These are phyloP conservation scores for Dactylellina parvicollis DNA, from an alignment of 2,329 filamentous ascomycete species.

Conservation along the genomic window DNA sequence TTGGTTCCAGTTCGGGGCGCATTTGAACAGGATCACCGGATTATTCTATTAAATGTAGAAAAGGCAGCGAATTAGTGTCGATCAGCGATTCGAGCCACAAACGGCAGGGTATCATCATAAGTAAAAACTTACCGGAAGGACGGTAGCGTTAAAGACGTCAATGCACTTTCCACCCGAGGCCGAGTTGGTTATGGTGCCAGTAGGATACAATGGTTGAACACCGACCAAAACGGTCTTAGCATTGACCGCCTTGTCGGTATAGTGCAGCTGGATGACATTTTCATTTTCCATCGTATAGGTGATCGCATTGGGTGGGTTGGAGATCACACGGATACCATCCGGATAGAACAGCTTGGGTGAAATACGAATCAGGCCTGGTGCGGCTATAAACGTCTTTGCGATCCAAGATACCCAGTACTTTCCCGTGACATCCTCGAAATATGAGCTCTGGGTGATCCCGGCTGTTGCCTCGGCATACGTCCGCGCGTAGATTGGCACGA, in stretches of 20 bases:
- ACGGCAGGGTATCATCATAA: not conserved
- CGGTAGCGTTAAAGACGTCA: conserved; percentile 38
- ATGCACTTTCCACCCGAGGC: conserved; percentile 44
- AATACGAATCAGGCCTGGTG: conserved; percentile 44
- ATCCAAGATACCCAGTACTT: conserved; percentile 52
- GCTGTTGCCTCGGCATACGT: conserved; percentile 50
- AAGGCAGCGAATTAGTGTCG: too few species aligned
- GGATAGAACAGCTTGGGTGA: conserved; percentile 45
- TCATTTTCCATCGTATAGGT: conserved; percentile 42
- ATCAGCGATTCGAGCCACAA: not conserved
- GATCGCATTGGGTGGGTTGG: conserved; percentile 35
- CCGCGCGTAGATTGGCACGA: conserved; percentile 37
- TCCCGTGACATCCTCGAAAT: conserved; percentile 50
- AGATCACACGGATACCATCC: conserved; percentile 49
- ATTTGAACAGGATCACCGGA: conserved; percentile 42
- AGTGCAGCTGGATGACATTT: conserved; percentile 43
- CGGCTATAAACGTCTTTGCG: conserved; percentile 36
- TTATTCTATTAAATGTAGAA: conserved; percentile 24
- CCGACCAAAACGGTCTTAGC: conserved; percentile 14
- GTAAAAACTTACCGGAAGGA: conserved; percentile 30
- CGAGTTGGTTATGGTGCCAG: conserved; percentile 34
- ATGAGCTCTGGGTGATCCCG: conserved; percentile 33
- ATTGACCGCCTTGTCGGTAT: conserved; percentile 41
- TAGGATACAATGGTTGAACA: conserved; percentile 43
- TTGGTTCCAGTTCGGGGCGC: conserved; percentile 48